Evolutionary conservation across 306 rosid genomes (phyloP).

Genomic region (Lagenaria siceraria): DNA sequence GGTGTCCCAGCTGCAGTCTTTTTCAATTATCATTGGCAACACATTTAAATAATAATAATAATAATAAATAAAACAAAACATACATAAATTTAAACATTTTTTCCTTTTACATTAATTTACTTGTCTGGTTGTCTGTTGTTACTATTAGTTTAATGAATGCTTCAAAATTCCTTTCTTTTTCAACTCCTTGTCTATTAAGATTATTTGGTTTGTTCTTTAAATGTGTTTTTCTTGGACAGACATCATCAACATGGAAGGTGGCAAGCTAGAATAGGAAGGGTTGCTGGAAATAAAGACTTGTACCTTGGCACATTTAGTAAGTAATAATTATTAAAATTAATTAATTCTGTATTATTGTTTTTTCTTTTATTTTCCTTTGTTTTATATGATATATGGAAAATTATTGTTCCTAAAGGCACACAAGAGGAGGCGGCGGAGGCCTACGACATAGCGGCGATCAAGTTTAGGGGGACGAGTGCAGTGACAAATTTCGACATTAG

Average conservation of each 20-base stretch:
- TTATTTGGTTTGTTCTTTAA: neutral
- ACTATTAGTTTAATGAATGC: neutral
- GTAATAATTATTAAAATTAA: conserved; percentile 6
- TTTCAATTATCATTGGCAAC: conserved; percentile 21
- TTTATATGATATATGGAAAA: neutral
- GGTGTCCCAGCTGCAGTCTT: conserved; percentile 26
- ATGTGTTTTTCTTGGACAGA: conserved; percentile 24
- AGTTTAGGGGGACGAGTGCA: conserved; percentile 90
- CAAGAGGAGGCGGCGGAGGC: conserved; percentile 99
- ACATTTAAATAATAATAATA: neutral
- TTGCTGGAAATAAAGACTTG: conserved; percentile 95
- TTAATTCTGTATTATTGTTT: neutral
- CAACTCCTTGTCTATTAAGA: neutral
- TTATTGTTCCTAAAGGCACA: conserved; percentile 38
- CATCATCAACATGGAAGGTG: conserved; percentile 99
- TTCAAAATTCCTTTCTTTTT: neutral
- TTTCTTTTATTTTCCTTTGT: neutral
- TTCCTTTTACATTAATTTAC: neutral
- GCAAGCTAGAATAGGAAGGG: conserved; percentile 98
- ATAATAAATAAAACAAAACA: neutral
- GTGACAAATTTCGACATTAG: conserved; percentile 93
- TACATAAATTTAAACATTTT: neutral
- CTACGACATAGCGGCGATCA: conserved; percentile 96
- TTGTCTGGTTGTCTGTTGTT: neutral
- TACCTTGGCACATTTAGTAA: conserved; percentile 97